Evolutionary conservation across 768 basidiomycete genomes (phyloP), one percentile per base, ranked within the genome.

Genomic region (Collybia mongolica): DNA sequence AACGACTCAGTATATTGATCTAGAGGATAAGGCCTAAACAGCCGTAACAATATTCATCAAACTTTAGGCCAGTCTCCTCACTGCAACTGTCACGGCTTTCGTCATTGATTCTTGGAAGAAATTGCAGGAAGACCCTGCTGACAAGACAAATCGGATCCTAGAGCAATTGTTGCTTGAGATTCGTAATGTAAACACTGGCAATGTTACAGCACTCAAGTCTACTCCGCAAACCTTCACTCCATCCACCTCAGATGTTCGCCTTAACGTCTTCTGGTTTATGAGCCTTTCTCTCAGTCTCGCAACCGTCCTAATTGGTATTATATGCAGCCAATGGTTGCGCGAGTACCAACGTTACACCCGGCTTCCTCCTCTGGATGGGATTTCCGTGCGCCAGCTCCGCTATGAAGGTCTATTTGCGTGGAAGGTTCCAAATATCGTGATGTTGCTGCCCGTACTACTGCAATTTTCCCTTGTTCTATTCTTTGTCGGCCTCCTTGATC

Each of bases 401-500:
- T 54, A 53, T 35, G 20, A 60, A 24, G 53, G 56, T 17, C 50
- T 55, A 38, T 48, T 39, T 32, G 44, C 26, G 23, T 61, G 56
- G 56, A 24, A 39, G 15, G 52, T 58, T 15, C 54, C 56, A 14
- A 39, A 38, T 9, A 55, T 61, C 44, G 36, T 58, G n/a, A 24
- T 39, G n/a, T 36, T 12, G 8, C 39, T 49, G 1, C 55, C 56
- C 0, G 5, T 59, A 5, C 42, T 61, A 2, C 53, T 61, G 6
- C 45, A 57, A 20, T 15, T 40, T 5, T 44, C 53, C 5, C 54
- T 61, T 8, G 24, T 57, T 15, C 39, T 60, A 2, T 61, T 61
- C 49, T 59, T 60, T 24, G 51, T 37, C 3, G 60, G 60, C 3
- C 11, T 61, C 5, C 26, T 60, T 20, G 54, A 53, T 35, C 40